phyloP scores from a whole-genome alignment of 108 stramenopile species.

The Stephanodiscus triporus region DNA sequence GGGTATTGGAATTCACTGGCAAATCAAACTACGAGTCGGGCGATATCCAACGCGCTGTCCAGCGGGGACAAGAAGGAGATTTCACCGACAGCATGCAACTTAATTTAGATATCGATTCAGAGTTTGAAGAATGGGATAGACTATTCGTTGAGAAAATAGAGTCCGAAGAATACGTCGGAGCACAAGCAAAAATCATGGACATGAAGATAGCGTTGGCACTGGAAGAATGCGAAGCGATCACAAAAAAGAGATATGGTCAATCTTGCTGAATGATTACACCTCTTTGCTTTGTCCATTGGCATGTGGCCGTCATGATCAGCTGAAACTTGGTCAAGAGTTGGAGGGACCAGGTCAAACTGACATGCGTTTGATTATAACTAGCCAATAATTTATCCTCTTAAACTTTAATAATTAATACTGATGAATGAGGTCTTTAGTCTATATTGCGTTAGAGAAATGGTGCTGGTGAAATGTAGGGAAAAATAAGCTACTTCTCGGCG shows the following conservation, averaged over 20 bases:
- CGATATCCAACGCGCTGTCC: conserved; percentile 40
- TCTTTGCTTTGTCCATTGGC: neutral
- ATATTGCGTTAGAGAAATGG: neutral
- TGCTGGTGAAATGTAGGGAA: too few relatives aligned
- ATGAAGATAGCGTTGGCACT: conserved; percentile 46
- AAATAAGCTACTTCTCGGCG: neutral
- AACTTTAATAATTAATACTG: neutral
- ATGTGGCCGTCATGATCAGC: too few relatives aligned
- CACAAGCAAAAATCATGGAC: conserved; percentile 37
- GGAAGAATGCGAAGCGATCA: conserved; percentile 36
- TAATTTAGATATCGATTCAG: conserved; percentile 29
- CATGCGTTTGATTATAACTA: neutral
- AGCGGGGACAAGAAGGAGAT: conserved; percentile 20
- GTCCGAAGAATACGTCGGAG: conserved; percentile 20
- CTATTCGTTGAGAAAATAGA: conserved; percentile 30
- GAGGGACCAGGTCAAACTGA: neutral
- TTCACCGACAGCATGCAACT: conserved; percentile 14
- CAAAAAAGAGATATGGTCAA: neutral
- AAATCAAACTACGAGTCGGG: conserved; percentile 43
- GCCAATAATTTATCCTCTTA: neutral
- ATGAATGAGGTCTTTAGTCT: too few relatives aligned
- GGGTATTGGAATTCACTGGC: conserved; percentile 45
- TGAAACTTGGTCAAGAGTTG: too few relatives aligned
- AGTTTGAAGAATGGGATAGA: conserved; percentile 47
- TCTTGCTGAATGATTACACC: neutral